Conservation (phyloP, 2,329 filamentous ascomycete species). For the Aureobasidium lini region DNA sequence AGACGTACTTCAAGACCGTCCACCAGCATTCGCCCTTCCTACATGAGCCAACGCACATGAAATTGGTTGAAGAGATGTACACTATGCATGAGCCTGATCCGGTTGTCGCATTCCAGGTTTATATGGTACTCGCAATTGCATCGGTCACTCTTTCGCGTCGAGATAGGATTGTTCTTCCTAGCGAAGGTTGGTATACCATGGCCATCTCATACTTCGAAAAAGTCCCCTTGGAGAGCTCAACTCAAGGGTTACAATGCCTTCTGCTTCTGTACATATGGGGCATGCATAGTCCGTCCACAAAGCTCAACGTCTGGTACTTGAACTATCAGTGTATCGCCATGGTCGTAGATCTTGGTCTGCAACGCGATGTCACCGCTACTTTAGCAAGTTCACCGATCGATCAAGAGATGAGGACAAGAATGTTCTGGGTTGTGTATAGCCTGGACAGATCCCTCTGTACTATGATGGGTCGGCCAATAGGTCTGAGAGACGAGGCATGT, state of each 20-base stretch:
- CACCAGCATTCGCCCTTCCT: slow-evolving; percentile 1
- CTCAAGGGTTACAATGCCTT: not conserved
- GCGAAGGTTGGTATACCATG: not conserved
- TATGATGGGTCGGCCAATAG: slow-evolving; percentile 8
- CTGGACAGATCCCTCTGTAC: slow-evolving; percentile 8
- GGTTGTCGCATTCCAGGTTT: not conserved
- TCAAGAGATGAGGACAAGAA: not conserved
- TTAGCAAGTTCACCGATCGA: not conserved
- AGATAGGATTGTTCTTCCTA: not conserved
- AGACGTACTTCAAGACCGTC: not conserved
- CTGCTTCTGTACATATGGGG: slow-evolving; percentile 1
- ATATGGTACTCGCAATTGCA: slow-evolving; percentile 2
- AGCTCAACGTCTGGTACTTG: slow-evolving; percentile 4
- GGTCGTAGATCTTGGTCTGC: slow-evolving; percentile 1
- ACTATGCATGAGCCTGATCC: not conserved
- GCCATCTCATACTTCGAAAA: not conserved
- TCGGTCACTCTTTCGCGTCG: not conserved
- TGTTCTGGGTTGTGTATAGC: slow-evolving; percentile 6
- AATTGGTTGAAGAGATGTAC: not conserved
- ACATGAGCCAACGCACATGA: not conserved
- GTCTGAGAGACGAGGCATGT: not conserved
- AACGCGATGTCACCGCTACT: not conserved
- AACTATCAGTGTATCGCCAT: slow-evolving; percentile 10
- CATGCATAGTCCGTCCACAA: slow-evolving; percentile 3
- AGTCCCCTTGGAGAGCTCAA: not conserved